Percentiles rank a stretch among this genome's conserved stretches.
These are phyloP conservation scores for Aspergillus sp. DNA, from an alignment of 2,329 filamentous ascomycete genomes.

Conservation along the genomic window DNA sequence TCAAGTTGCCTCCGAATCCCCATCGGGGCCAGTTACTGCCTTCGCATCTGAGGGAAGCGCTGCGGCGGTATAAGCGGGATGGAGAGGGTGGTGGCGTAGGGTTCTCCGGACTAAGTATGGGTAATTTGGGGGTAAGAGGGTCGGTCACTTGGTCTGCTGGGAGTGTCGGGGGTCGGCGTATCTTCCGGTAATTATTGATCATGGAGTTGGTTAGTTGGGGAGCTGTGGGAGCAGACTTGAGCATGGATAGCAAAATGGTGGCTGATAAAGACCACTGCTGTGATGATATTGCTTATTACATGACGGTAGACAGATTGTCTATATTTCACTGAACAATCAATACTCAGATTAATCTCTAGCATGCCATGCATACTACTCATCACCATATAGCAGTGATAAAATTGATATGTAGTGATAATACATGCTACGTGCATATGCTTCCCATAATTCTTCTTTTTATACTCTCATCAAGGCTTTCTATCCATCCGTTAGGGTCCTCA, in stretches of 20 bases:
- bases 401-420: too few relatives aligned
- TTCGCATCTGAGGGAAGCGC: slow-evolving; percentile 52
- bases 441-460: too few relatives aligned
- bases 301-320: not conserved
- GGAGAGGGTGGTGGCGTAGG: slow-evolving; percentile 52
- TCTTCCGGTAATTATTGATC: slow-evolving; percentile 35
- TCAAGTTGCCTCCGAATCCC: slow-evolving; percentile 46
- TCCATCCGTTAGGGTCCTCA: too few relatives aligned
- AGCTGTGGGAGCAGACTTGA: not conserved
- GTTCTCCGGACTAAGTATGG: slow-evolving; percentile 50
- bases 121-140: slow-evolving; percentile 46
- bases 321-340: not conserved
- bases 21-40: slow-evolving; percentile 52
- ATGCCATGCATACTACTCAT: too few relatives aligned
- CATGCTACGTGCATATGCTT: too few relatives aligned
- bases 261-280: not conserved
- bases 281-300: not conserved
- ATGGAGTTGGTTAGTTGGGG: not conserved
- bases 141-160: slow-evolving; percentile 47
- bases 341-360: too few relatives aligned
- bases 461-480: too few relatives aligned
- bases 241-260: not conserved
- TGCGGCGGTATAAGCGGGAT: slow-evolving; percentile 51
- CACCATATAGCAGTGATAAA: too few relatives aligned
- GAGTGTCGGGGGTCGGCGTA: slow-evolving; percentile 42